Base-by-base conservation (phyloP, 1,284 basidiomycete genomes). In the Ceratobasidium sp. region DNA sequence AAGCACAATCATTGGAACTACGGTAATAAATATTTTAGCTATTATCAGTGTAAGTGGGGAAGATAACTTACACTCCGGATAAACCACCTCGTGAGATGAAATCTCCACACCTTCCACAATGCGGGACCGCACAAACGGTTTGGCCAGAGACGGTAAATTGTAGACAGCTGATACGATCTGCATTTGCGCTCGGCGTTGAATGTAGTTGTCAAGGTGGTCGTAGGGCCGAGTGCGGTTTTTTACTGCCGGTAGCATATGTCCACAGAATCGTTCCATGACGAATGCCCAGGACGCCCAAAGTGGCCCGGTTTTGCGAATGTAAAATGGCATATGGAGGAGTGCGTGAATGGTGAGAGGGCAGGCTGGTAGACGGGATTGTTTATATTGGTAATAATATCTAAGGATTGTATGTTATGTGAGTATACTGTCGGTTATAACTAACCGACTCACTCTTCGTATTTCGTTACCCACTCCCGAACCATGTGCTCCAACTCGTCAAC, bases 241-340 rank as follows among this genome's bases (percentile, higher is more conserved):
- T 12, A 78, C 74, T 2, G 73, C 72, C 4, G 73, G 74, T 25
- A 73, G 71, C n/a, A 78, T 64, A n/a, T 29, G 35, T 1, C 76
- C 73, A 78, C 76, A 67, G 81, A 83, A 0, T n/a, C n/a, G n/a
- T n/a, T n/a, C n/a, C n/a, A n/a, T n/a, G n/a, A n/a, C n/a, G n/a
- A n/a, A n/a, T n/a, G 81, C 79, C 82, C 82, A 84, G 53, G 80
- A 80, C 12, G 73, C 73, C 80, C 81, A 83, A 0, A 81, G 79
- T 2, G 80, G 81, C 0, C 82, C 80, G 3, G 64, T 73, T 0
- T 52, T 62, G 42, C 75, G 58, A 35, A 82, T 82, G 52, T 73
- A 73, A 31, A 75, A 73, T 0, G 77, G 76, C 45, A 82, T 76
- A 68, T 83, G 81, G 6, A 82, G 75, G 0, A 83, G 75, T 0